Base-by-base conservation (phyloP, 192 early-diverging fungal genomes). In the Podila verticillata region DNA sequence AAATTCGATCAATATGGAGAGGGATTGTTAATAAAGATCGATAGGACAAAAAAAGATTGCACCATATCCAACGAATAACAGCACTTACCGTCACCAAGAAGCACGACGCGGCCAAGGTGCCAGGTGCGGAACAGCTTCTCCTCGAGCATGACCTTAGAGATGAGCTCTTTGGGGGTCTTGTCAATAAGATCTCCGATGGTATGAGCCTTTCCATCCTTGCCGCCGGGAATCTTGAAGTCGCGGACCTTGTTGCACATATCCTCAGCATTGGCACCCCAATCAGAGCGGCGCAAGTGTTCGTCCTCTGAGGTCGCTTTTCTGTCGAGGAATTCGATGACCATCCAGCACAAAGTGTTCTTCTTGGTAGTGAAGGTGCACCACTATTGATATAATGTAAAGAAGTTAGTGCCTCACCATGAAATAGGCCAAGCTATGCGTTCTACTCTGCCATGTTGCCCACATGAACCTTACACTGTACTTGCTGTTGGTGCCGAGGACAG, bases 121-220 rank as follows among this genome's bases (percentile, higher is more conserved):
- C 67, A 68, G 2, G 67, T 68, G 34, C 59, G 26, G 39, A 68
- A 68, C 7, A 62, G 4, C 60, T 70, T 62, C 26, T 70, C 68
- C 32, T 70, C 60, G 13, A 44, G 20, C 58, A 48, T 61, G 30
- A 70, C 58, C 54, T 49, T 70, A 13, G 59, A 62, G 26, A 70
- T 51, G 17, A 6, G 28, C 12, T 62, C 59, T 31, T 22, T 54
- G 2, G 68, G 60, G 3, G 68, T 62, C 10, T 19, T 9, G n/a
- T 70, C 28, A 9, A 70, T 62, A 2, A 62, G 31, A 29, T 62
- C 48, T 2, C 68, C 68, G 5, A 61, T 19, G 0, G 47, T 70
- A 30, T 22, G n/a, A 4, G 17, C 30, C 4, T 19, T 29, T 15
- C 36, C 35, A n/a, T 60, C 49, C 19, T 49, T 49, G 13, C 67